Base-by-base conservation (phyloP, 1,284 basidiomycete species). In the Blastosporella zonata region DNA sequence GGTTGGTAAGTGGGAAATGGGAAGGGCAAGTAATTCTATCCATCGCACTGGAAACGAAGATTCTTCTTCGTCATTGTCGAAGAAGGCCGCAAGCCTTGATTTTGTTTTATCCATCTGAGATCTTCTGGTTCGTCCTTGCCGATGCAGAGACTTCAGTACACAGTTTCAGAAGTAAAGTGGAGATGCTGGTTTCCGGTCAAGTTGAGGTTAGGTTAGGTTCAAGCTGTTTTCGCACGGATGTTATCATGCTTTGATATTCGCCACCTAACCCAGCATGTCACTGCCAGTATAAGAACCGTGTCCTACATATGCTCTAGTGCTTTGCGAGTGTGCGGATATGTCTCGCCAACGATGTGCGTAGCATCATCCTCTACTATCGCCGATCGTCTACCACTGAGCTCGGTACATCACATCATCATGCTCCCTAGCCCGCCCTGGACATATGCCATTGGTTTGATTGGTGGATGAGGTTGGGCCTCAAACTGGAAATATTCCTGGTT, bases 401-500 rank as follows among this genome's bases (percentile, higher is more conserved):
- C 7, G 13, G 5, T 9, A 3, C 13, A 34, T 54, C 53, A 69
- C 83, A 84, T 81, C 70, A 89, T 75, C 67, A 89, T 62, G 58
- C 68, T 80, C 17, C 78, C 74, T 42, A 90, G 65, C 4, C 85
- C 84, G 21, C 79, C 77, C 52, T 74, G 76, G 6, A 74, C 78
- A 62, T 96, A 97, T 1, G 93, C 93, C 93, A 97, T 97, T 7
- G 93, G 93, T 64, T 84, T 90, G 74, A 96, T 75, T 43, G 90
- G 84, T 17, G 93, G 93, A 70, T 97, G 93, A 22, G 88, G 85
- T 45, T 82, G 83, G 8, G 93, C 93, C 13, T 89, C 84, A 64
- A 95, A 97, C 60, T 93, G 86, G 58, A 81, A 74, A 69, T 93
- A 94, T 43, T 83, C 67, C 55, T 87, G 77, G 49, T 82, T 78